Percentiles rank a stretch among this genome's conserved stretches.
Conservation (phyloP, 495 filamentous ascomycete species). For the Lasiosphaeris hirsuta region DNA sequence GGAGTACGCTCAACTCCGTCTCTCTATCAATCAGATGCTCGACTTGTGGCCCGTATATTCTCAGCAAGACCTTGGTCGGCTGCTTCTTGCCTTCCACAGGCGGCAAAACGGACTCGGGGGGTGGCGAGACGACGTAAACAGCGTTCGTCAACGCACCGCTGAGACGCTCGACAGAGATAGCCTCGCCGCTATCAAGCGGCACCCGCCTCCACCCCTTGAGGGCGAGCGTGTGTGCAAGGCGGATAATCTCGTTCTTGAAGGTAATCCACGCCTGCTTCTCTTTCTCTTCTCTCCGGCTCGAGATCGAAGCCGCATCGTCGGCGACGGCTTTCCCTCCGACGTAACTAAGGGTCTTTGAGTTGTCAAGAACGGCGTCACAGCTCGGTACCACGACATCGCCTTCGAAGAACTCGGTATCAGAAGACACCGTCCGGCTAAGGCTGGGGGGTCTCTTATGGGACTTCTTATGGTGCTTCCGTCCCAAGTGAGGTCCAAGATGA, state of each 20-base stretch:
- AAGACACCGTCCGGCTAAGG: slow-evolving; percentile 48
- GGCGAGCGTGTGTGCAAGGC: slow-evolving; percentile 80
- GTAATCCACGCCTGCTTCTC: slow-evolving; percentile 69
- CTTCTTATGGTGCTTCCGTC: slow-evolving; percentile 30
- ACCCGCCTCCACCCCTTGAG: slow-evolving; percentile 89
- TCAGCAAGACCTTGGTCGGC: slow-evolving; percentile 72
- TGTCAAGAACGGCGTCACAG: slow-evolving; percentile 80
- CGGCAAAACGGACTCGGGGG: slow-evolving; percentile 49
- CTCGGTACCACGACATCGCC: slow-evolving; percentile 66
- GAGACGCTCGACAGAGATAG: slow-evolving; percentile 75
- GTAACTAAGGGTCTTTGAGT: slow-evolving; percentile 81
- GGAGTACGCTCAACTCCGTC: slow-evolving; percentile 81
- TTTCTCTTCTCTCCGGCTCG: slow-evolving; percentile 48
- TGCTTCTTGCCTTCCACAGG: slow-evolving; percentile 34
- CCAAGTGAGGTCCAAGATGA: slow-evolving; percentile 30
- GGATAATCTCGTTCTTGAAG: slow-evolving; percentile 90
- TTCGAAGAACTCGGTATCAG: slow-evolving; percentile 78
- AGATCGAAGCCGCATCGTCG: slow-evolving; percentile 42
- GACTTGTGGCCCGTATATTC: slow-evolving; percentile 93
- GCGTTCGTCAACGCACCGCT: slow-evolving; percentile 95
- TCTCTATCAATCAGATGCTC: slow-evolving; percentile 94
- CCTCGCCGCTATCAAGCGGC: slow-evolving; percentile 59
- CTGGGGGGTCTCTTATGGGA: slow-evolving; percentile 32
- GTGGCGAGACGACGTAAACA: slow-evolving; percentile 89
- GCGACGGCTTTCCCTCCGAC: slow-evolving; percentile 54